A percentile compares a stretch with the other conserved stretches of the same genome.
Evolutionary conservation across 345 rosid species (phyloP).

Genomic region (Bruguiera parviflora): DNA sequence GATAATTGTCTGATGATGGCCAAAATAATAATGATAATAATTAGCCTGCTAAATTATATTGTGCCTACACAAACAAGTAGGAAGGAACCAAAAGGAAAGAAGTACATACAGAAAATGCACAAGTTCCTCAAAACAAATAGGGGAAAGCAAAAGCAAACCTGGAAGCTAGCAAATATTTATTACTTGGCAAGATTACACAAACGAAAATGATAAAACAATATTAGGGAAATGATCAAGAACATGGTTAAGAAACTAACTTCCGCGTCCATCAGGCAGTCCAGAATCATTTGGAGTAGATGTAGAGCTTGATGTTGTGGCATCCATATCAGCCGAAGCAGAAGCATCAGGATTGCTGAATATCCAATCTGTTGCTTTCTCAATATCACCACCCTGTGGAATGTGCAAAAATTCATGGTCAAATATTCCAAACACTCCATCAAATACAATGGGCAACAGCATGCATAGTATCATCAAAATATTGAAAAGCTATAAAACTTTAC

Average conservation of each 20-base stretch:
- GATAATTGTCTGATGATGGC: no score
- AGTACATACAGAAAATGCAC: not conserved
- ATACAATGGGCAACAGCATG: not conserved
- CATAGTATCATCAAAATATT: not conserved
- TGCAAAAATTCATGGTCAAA: not conserved
- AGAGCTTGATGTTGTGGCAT: constrained; percentile 53
- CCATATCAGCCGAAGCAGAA: constrained; percentile 62
- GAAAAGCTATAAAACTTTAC: constrained; percentile 34
- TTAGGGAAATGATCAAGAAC: not conserved
- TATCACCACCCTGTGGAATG: constrained; percentile 70
- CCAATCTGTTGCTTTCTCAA: constrained; percentile 98
- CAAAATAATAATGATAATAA: no score
- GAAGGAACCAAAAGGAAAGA: not conserved
- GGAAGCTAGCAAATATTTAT: not conserved
- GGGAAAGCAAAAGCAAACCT: not conserved
- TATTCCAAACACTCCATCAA: not conserved
- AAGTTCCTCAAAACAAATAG: not conserved
- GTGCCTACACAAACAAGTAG: not conserved
- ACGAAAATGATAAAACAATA: not conserved
- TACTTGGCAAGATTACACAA: no score
- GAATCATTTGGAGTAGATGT: constrained; percentile 32
- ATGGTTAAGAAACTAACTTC: constrained; percentile 55
- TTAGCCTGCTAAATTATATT: not conserved
- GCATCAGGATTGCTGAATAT: constrained; percentile 89
- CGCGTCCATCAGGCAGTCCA: constrained; percentile 82